Conservation (phyloP, 768 basidiomycete species). For the Vararia minispora region DNA sequence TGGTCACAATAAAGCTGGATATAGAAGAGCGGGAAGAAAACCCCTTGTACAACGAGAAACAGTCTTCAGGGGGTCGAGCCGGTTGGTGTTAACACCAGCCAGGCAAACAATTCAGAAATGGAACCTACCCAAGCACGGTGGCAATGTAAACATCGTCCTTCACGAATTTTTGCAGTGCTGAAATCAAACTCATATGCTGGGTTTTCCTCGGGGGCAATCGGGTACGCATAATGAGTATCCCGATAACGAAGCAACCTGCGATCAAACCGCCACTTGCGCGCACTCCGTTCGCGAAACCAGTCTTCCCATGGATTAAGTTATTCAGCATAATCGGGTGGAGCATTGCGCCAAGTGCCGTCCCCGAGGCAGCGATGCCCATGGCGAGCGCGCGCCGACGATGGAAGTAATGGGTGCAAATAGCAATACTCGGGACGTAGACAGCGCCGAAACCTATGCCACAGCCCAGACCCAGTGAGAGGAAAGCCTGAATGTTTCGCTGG, state of each 20-base stretch:
- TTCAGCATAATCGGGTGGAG: constrained; percentile 58
- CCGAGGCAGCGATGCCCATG: constrained; percentile 44
- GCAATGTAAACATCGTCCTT: too few species aligned
- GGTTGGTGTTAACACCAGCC: not conserved
- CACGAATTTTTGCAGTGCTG: too few species aligned
- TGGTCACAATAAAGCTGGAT: constrained; percentile 33
- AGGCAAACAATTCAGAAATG: not conserved
- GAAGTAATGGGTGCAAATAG: constrained; percentile 44
- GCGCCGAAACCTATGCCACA: constrained; percentile 39
- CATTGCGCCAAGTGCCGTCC: constrained; percentile 47
- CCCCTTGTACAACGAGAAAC: not conserved
- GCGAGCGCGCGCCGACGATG: constrained; percentile 34
- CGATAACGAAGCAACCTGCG: constrained; percentile 26
- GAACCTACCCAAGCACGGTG: constrained; percentile 26
- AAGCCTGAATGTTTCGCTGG: too few species aligned
- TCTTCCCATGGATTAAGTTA: constrained; percentile 21
- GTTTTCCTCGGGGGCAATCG: constrained; percentile 26
- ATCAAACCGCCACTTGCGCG: constrained; percentile 31
- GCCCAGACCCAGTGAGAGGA: constrained; percentile 39
- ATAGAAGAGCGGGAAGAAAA: not conserved
- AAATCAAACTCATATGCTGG: too few species aligned
- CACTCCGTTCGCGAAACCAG: constrained; percentile 36
- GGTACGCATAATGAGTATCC: constrained; percentile 29
- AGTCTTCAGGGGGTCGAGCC: not conserved
- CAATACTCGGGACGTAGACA: constrained; percentile 35